Percentiles rank a stretch among this genome's conserved stretches.
Conservation (phyloP, 257 asterid genomes). For the Echites panduratus region DNA sequence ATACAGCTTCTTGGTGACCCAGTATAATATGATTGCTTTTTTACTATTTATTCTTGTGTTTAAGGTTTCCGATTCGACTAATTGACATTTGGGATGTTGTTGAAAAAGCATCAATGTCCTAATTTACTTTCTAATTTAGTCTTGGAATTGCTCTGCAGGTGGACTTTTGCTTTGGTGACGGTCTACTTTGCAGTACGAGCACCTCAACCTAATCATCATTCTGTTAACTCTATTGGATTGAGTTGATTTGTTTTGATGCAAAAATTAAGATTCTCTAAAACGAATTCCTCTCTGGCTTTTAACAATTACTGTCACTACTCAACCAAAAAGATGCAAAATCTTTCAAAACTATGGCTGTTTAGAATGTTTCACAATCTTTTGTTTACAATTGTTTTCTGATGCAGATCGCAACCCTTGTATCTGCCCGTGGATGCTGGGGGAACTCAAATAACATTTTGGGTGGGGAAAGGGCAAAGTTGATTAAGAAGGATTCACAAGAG, state of each 20-base stretch:
- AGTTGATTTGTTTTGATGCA: background rate
- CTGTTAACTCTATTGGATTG: background rate
- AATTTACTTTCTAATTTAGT: background rate
- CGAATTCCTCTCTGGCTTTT: background rate
- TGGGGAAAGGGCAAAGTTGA: constrained; percentile 35
- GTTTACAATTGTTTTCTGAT: background rate
- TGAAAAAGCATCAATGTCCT: background rate
- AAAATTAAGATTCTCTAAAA: background rate
- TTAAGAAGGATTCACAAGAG: constrained; percentile 28
- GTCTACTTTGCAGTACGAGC: constrained; percentile 67
- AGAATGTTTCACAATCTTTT: background rate
- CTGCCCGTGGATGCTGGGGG: constrained; percentile 52
- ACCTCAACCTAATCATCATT: background rate
- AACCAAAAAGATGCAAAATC: background rate
- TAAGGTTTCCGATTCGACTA: background rate
- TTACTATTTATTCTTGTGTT: background rate
- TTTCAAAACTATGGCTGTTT: background rate
- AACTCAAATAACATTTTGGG: constrained; percentile 17
- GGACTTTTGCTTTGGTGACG: constrained; percentile 78
- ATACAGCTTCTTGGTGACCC: background rate
- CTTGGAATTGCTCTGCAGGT: constrained; percentile 41
- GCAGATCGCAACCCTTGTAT: constrained; percentile 64
- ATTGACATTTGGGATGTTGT: background rate
- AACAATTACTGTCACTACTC: background rate
- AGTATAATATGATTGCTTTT: background rate